Evolutionary conservation across 2,329 filamentous ascomycete species (phyloP).

Genomic region (Trichophyton verrucosum): DNA sequence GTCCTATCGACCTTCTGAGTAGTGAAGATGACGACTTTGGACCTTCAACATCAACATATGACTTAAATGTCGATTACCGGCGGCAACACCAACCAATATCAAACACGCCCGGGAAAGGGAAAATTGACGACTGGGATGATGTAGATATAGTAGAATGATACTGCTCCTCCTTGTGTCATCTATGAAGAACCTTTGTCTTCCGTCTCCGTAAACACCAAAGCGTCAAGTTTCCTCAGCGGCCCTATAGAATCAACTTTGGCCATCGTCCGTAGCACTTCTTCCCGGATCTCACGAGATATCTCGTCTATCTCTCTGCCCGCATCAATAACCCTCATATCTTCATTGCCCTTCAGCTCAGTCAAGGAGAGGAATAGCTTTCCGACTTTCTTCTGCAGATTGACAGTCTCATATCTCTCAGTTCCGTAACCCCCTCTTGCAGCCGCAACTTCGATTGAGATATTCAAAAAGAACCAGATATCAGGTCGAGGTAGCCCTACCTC

Average conservation of each 20-base stretch:
- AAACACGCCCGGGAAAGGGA: too few species aligned
- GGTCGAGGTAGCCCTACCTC: constrained; percentile 79
- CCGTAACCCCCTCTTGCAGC: constrained; percentile 74
- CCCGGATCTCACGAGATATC: constrained; percentile 35
- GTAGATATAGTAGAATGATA: constrained; percentile 4
- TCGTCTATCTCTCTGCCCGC: constrained; percentile 41
- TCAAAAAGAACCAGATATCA: constrained; percentile 77
- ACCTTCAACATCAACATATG: background rate
- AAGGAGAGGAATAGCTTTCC: constrained; percentile 56
- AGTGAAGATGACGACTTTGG: background rate
- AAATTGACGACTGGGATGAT: constrained; percentile 1
- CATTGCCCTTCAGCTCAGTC: constrained; percentile 35
- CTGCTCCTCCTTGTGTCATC: too few species aligned
- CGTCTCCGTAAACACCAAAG: constrained; percentile 16
- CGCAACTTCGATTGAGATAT: constrained; percentile 62
- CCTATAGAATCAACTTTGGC: constrained; percentile 23
- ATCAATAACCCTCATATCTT: constrained; percentile 44
- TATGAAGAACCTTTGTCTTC: background rate
- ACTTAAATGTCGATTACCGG: too few species aligned
- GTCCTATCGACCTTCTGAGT: background rate
- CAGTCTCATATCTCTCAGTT: constrained; percentile 75
- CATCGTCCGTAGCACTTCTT: constrained; percentile 20
- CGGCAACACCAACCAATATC: too few species aligned
- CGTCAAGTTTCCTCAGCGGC: constrained; percentile 25
- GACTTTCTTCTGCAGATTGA: constrained; percentile 69